These are phyloP conservation scores for Russula olivacea DNA, from an alignment of 768 basidiomycete species.

Conservation along the genomic window DNA sequence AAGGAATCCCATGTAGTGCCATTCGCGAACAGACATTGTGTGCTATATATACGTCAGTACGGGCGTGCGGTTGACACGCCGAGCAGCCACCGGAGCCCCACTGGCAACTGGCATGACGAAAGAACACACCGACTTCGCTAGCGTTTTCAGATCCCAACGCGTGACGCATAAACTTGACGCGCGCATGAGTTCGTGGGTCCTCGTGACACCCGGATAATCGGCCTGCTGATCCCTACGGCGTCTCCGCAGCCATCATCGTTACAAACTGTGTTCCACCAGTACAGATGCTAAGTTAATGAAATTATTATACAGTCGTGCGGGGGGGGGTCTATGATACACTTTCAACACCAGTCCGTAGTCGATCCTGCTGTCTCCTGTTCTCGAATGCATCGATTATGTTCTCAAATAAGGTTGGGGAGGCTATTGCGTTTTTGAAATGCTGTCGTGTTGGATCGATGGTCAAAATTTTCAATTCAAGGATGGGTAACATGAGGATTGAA, in stretches of 20 bases:
- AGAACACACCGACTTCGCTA: too few species aligned
- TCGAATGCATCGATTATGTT: constrained; percentile 2
- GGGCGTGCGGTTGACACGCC: not conserved
- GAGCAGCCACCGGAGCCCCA: too few species aligned
- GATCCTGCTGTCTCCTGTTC: not conserved
- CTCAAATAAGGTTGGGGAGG: constrained; percentile 5
- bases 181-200: too few species aligned
- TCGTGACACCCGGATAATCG: not conserved
- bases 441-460: not conserved
- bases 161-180: too few species aligned
- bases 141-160: too few species aligned
- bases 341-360: not conserved
- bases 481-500: not conserved
- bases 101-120: too few species aligned
- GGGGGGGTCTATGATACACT: not conserved
- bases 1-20: not conserved
- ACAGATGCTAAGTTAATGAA: not conserved
- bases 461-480: not conserved
- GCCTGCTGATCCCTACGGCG: not conserved
- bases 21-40: not conserved
- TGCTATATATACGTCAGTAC: too few species aligned
- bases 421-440: constrained; percentile 6
- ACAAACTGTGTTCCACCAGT: not conserved
- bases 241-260: too few species aligned
- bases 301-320: constrained; percentile 3